Evolutionary conservation across 768 basidiomycete species (phyloP).

Genomic region (Sistotremastrum niveocremeum): DNA sequence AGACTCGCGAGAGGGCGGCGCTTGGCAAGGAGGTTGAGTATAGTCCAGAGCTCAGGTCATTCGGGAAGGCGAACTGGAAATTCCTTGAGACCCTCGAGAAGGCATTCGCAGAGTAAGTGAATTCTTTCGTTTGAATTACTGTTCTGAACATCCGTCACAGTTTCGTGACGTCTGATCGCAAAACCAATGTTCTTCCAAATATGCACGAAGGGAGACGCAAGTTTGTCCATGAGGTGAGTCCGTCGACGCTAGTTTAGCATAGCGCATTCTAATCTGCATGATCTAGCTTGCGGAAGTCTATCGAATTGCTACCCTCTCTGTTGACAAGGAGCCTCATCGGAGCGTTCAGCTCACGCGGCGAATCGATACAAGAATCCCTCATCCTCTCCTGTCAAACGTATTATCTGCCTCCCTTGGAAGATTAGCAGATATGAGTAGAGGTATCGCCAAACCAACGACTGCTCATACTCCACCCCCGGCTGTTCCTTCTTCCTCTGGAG

Average conservation of each 20-base stretch:
- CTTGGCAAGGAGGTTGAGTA: constrained; percentile 34
- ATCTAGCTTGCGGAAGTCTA: constrained; percentile 62
- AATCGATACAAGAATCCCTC: constrained; percentile 69
- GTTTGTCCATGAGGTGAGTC: constrained; percentile 65
- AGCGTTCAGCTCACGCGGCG: constrained; percentile 75
- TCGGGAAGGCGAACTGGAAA: constrained; percentile 46
- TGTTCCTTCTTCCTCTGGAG: constrained; percentile 15
- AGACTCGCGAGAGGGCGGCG: constrained; percentile 23
- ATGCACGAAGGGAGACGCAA: constrained; percentile 72
- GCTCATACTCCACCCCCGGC: constrained; percentile 7
- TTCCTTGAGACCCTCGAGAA: constrained; percentile 68
- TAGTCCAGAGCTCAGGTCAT: constrained; percentile 44
- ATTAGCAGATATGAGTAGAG: constrained; percentile 37
- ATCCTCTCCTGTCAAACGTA: constrained; percentile 47
- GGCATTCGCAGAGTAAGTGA: constrained; percentile 64
- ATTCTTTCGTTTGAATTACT: constrained; percentile 11
- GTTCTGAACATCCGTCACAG: constrained; percentile 20
- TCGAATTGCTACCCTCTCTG: constrained; percentile 70
- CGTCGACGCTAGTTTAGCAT: not conserved
- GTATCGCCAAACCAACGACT: constrained; percentile 2
- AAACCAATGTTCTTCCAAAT: constrained; percentile 59
- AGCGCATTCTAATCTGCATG: constrained; percentile 3
- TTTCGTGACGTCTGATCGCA: constrained; percentile 57
- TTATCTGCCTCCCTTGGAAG: constrained; percentile 37
- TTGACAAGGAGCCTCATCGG: constrained; percentile 84